Evolutionary conservation across 2,329 filamentous ascomycete genomes (phyloP).

Genomic region (Cadophora sp.): DNA sequence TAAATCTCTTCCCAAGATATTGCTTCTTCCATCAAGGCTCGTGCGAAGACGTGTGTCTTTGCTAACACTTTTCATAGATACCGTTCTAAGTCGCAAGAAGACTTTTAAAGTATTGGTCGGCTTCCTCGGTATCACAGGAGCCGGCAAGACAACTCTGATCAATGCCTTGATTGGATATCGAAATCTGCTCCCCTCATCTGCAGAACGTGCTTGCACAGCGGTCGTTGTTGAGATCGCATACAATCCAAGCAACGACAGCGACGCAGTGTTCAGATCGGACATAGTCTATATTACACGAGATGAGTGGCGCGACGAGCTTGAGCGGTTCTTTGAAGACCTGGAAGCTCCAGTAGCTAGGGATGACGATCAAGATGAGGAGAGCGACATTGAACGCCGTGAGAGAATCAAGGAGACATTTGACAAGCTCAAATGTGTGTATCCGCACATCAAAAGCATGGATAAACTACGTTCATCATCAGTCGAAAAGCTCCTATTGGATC

Average conservation of each 20-base stretch:
- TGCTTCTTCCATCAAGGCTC: neutral
- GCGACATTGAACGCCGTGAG: constrained; percentile 36
- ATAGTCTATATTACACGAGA: constrained; percentile 25
- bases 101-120: constrained; percentile 27
- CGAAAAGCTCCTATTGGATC: constrained; percentile 24
- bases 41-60: neutral
- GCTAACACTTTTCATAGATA: constrained; percentile 16
- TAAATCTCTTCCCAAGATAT: neutral
- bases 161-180: constrained; percentile 55
- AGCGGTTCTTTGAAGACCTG: constrained; percentile 27
- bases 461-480: constrained; percentile 42
- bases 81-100: constrained; percentile 20
- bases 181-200: constrained; percentile 25
- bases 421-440: constrained; percentile 53
- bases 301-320: constrained; percentile 32
- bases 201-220: constrained; percentile 31
- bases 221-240: constrained; percentile 32
- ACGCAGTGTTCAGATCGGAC: neutral
- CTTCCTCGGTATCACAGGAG: constrained; percentile 64
- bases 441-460: constrained; percentile 42
- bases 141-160: constrained; percentile 68
- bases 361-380: constrained; percentile 37
- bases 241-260: constrained; percentile 21
- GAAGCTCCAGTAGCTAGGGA: neutral
- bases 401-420: constrained; percentile 47